These are phyloP conservation scores for Erythrophleum ivorense DNA, from an alignment of 331 rosid genomes.

Conservation along the genomic window DNA sequence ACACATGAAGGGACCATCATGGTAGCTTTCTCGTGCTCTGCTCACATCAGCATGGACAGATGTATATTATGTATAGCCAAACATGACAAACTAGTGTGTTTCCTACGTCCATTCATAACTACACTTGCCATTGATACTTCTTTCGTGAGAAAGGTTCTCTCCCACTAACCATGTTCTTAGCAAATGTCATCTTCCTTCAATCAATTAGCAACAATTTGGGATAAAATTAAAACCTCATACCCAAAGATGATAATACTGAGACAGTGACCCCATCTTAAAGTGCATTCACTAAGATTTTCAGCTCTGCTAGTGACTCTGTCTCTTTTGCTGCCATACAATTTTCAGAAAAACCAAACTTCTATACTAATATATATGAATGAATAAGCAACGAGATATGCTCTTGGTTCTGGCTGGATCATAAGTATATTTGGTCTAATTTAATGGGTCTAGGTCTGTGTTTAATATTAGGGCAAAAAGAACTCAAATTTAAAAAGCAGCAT, in stretches of 20 bases:
- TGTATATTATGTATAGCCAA: slow-evolving; percentile 48
- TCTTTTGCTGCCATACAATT: slow-evolving; percentile 4
- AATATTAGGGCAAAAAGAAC: not conserved
- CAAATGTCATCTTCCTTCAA: slow-evolving; percentile 43
- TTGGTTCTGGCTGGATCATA: not conserved
- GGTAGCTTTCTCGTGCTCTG: slow-evolving; percentile 51
- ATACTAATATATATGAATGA: not conserved
- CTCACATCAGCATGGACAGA: slow-evolving; percentile 47
- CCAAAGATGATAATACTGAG: slow-evolving; percentile 30
- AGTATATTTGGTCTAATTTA: not conserved
- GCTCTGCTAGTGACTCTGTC: not conserved
- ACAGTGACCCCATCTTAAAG: slow-evolving; percentile 40
- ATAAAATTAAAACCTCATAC: slow-evolving; percentile 30
- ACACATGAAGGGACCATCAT: slow-evolving; percentile 52
- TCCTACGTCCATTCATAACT: slow-evolving; percentile 36
- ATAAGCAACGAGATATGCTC: not conserved
- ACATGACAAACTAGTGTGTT: slow-evolving; percentile 40
- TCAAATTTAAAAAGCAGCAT: too few species aligned
- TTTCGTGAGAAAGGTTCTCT: slow-evolving; percentile 26
- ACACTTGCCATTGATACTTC: slow-evolving; percentile 35
- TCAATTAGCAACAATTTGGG: slow-evolving; percentile 36
- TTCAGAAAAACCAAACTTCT: not conserved
- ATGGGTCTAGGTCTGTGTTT: not conserved
- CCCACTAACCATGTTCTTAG: slow-evolving; percentile 46
- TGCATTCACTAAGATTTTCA: slow-evolving; percentile 35